Conservation (phyloP, 2,329 filamentous ascomycete species). For the Fusarium sp. region DNA sequence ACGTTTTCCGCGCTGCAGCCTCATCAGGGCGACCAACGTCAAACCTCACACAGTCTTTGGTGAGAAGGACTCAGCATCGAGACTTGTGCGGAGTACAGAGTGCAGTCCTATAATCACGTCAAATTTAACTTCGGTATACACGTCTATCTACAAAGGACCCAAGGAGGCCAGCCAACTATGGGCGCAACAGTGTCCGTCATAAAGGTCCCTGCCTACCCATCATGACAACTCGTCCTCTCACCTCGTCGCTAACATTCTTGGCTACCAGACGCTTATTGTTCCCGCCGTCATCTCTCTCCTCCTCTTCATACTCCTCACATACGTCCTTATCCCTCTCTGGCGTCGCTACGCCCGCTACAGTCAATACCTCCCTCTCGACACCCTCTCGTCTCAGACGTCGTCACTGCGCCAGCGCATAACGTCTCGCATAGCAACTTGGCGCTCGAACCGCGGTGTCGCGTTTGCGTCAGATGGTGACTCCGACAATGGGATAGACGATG, state of each 20-base stretch:
- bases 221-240: slow-evolving; percentile 13
- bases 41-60: slow-evolving; percentile 1
- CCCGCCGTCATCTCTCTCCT: slow-evolving; percentile 75
- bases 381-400: slow-evolving; percentile 65
- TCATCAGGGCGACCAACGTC: slow-evolving; percentile 23
- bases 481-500: slow-evolving; percentile 61
- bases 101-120: not conserved
- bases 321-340: slow-evolving; percentile 73
- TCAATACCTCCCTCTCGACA: slow-evolving; percentile 76
- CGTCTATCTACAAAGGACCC: not conserved
- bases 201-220: slow-evolving; percentile 44
- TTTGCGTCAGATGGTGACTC: slow-evolving; percentile 52
- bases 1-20: slow-evolving; percentile 26
- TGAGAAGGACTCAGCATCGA: not conserved
- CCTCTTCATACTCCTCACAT: slow-evolving; percentile 72
- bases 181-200: slow-evolving; percentile 48
- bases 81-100: too few species aligned
- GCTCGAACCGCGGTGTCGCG: slow-evolving; percentile 54
- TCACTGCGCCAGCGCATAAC: slow-evolving; percentile 62
- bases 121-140: not conserved
- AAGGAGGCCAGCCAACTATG: slow-evolving; percentile 40
- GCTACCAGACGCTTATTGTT: slow-evolving; percentile 70
- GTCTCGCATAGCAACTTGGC: slow-evolving; percentile 53
- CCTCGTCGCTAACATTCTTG: slow-evolving; percentile 19
- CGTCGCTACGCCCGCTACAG: slow-evolving; percentile 75